phyloP scores from a whole-genome alignment of 2,329 filamentous ascomycete genomes.

The Fusarium mundagurra region DNA sequence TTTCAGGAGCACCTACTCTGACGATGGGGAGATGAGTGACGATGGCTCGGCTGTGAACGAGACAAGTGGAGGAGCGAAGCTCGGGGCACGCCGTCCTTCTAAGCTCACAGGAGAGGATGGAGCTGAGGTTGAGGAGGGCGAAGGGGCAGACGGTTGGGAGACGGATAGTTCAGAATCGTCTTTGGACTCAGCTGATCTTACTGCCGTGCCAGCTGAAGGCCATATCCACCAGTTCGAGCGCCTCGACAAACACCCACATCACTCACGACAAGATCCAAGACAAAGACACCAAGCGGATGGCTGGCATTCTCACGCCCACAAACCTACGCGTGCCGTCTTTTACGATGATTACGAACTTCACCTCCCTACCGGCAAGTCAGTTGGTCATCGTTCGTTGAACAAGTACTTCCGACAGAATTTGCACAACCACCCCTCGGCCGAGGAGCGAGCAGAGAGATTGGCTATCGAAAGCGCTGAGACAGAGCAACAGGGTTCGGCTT shows the following conservation, averaged over 20 bases:
- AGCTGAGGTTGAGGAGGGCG: slow-evolving; percentile 62
- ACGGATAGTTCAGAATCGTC: slow-evolving; percentile 93
- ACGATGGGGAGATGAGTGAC: slow-evolving; percentile 73
- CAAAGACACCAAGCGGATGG: slow-evolving; percentile 80
- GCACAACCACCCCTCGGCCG: slow-evolving; percentile 80
- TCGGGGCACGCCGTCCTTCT: slow-evolving; percentile 68
- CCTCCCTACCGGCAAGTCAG: slow-evolving; percentile 86
- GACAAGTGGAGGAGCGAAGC: slow-evolving; percentile 70
- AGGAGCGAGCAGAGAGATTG: slow-evolving; percentile 77
- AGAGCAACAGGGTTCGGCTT: slow-evolving; percentile 45
- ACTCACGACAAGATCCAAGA: slow-evolving; percentile 75
- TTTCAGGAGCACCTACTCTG: slow-evolving; percentile 94
- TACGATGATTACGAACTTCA: slow-evolving; percentile 95
- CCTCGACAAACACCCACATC: slow-evolving; percentile 77
- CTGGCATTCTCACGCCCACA: slow-evolving; percentile 85
- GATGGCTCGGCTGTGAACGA: slow-evolving; percentile 56
- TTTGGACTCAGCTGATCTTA: slow-evolving; percentile 85
- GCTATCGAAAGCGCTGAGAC: slow-evolving; percentile 61
- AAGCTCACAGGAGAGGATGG: slow-evolving; percentile 63
- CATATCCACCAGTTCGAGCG: slow-evolving; percentile 77
- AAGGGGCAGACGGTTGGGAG: slow-evolving; percentile 86
- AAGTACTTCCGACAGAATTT: slow-evolving; percentile 95
- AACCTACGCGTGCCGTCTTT: slow-evolving; percentile 78
- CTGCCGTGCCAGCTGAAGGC: slow-evolving; percentile 79
- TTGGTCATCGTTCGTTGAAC: slow-evolving; percentile 88